Evolutionary conservation across 2,329 filamentous ascomycete genomes (phyloP).

Genomic region (Monosporascus sp.): DNA sequence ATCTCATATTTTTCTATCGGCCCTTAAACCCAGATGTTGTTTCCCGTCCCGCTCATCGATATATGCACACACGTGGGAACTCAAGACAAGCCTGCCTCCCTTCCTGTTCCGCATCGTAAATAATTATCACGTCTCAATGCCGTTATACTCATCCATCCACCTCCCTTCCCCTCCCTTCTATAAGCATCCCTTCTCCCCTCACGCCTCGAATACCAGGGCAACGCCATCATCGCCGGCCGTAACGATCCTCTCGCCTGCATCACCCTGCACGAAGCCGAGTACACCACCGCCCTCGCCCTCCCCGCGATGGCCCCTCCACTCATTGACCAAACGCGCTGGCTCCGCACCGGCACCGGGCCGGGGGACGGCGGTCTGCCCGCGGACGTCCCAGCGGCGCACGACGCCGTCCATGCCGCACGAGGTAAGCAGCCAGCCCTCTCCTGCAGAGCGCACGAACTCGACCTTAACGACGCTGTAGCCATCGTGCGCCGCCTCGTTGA

Average conservation of each 20-base stretch:
- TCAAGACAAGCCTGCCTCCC: too few species aligned
- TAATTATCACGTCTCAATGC: too few species aligned
- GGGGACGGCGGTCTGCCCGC: slow-evolving; percentile 27
- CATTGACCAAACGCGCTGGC: slow-evolving; percentile 65
- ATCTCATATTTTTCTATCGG: too few species aligned
- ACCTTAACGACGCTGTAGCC: slow-evolving; percentile 90
- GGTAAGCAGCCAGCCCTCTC: slow-evolving; percentile 66
- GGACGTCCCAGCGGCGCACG: slow-evolving; percentile 78
- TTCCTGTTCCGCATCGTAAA: too few species aligned
- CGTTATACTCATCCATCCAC: background rate
- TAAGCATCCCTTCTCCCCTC: slow-evolving; percentile 4
- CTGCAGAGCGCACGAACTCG: slow-evolving; percentile 64
- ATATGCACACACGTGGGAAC: too few species aligned
- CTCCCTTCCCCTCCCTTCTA: background rate
- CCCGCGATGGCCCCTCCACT: slow-evolving; percentile 87
- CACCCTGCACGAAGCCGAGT: slow-evolving; percentile 81
- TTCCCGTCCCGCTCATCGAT: too few species aligned
- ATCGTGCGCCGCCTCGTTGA: slow-evolving; percentile 78
- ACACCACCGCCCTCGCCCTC: slow-evolving; percentile 84
- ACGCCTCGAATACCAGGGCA: slow-evolving; percentile 61
- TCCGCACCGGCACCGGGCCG: slow-evolving; percentile 37
- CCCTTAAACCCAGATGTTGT: too few species aligned
- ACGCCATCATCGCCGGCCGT: slow-evolving; percentile 87
- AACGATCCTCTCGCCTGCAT: slow-evolving; percentile 67
- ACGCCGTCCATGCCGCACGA: slow-evolving; percentile 90